Evolutionary conservation across 2,329 filamentous ascomycete genomes (phyloP).

Genomic region (Tolypocladium sp.): DNA sequence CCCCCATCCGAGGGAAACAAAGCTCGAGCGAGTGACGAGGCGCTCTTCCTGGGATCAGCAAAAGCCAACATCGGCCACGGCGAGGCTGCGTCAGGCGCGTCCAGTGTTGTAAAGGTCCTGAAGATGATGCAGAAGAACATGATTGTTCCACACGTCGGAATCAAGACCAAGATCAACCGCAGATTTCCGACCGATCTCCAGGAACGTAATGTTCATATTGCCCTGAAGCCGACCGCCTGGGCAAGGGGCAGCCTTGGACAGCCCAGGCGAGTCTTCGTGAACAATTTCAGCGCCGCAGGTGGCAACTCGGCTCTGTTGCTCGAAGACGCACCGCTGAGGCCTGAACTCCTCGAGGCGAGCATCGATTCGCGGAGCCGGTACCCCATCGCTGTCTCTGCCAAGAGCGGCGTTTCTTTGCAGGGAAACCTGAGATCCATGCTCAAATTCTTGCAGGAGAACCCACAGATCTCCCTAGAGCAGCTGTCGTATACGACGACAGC

Average conservation of each 20-base stretch:
- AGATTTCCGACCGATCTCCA: constrained; percentile 48
- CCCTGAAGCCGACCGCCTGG: constrained; percentile 43
- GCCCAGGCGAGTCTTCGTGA: constrained; percentile 44
- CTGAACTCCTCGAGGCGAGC: constrained; percentile 14
- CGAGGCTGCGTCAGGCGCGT: constrained; percentile 51
- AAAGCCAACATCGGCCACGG: constrained; percentile 60
- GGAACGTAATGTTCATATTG: constrained; percentile 50
- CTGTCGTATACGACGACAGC: constrained; percentile 48
- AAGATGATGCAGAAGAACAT: constrained; percentile 44
- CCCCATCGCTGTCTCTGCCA: constrained; percentile 7
- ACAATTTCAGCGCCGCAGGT: constrained; percentile 64
- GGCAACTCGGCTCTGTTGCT: constrained; percentile 61
- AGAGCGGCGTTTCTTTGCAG: constrained; percentile 13
- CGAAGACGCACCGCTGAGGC: constrained; percentile 46
- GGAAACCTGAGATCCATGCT: constrained; percentile 18
- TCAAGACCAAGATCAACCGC: constrained; percentile 55
- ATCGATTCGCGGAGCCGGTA: constrained; percentile 30
- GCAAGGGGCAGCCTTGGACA: constrained; percentile 27
- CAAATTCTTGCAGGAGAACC: constrained; percentile 29
- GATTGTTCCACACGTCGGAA: constrained; percentile 59
- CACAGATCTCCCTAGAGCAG: constrained; percentile 26
- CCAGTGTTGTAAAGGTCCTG: constrained; percentile 45
- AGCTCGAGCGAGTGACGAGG: constrained; percentile 25
- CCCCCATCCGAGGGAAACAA: constrained; percentile 26
- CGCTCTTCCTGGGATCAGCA: constrained; percentile 52